Evolutionary conservation across 2,329 filamentous ascomycete genomes (phyloP).

Genomic region (Lojkania enalia): DNA sequence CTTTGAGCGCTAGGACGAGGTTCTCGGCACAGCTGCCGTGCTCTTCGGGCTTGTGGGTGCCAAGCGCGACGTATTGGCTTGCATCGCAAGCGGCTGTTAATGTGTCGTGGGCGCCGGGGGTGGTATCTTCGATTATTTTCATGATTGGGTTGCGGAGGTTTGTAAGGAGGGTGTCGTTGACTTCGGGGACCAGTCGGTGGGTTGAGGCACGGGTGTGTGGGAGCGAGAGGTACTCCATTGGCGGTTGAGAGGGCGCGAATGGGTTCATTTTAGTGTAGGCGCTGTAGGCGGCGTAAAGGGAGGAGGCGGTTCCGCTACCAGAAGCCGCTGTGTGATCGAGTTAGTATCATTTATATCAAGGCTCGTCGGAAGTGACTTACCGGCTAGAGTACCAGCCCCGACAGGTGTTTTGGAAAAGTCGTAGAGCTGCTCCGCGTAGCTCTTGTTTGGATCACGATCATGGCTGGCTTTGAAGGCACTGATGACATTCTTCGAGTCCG

Average conservation of each 20-base stretch:
- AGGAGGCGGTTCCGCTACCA: conserved; percentile 52
- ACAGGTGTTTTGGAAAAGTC: conserved; percentile 57
- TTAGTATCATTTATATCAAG: not conserved
- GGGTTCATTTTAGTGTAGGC: conserved; percentile 47
- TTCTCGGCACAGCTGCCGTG: conserved; percentile 55
- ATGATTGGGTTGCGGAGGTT: conserved; percentile 53
- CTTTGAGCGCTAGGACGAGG: conserved; percentile 53
- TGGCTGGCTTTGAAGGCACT: conserved; percentile 52
- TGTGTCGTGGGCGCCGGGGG: conserved; percentile 51
- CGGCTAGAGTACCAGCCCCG: conserved; percentile 51
- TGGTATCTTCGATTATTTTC: conserved; percentile 51
- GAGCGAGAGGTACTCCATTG: conserved; percentile 54
- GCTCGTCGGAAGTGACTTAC: conserved; percentile 25
- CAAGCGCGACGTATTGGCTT: conserved; percentile 46
- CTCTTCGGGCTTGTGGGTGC: conserved; percentile 49
- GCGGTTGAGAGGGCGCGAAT: conserved; percentile 36
- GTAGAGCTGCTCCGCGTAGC: conserved; percentile 54
- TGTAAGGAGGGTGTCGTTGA: conserved; percentile 49
- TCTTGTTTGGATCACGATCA: conserved; percentile 52
- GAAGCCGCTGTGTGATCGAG: conserved; percentile 45
- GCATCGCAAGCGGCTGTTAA: conserved; percentile 54
- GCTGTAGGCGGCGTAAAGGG: conserved; percentile 54
- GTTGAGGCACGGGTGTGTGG: conserved; percentile 49
- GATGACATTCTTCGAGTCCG: conserved; percentile 46
- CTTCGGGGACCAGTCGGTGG: conserved; percentile 46